Percentiles rank a stretch among this genome's conserved stretches.
phyloP scores from a whole-genome alignment of 805 yeast species.

The Starmera amethionina region DNA sequence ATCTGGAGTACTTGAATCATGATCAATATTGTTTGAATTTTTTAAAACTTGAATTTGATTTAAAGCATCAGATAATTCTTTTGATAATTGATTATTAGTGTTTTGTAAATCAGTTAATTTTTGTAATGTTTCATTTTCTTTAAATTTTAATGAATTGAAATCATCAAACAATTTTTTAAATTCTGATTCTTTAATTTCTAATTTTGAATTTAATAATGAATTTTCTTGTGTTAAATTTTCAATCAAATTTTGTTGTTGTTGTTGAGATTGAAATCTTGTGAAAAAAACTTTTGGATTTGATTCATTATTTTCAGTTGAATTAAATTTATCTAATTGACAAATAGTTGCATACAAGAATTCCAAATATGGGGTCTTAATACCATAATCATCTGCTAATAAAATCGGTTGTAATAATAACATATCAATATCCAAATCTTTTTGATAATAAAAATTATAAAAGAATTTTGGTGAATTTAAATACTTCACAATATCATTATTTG shows the following conservation, averaged over 20 bases:
- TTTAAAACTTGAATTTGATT: conserved; percentile 6
- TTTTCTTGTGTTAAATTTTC: conserved; percentile 2
- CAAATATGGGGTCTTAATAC: conserved; percentile 80
- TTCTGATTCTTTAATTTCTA: conserved; percentile 2
- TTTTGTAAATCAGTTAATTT: not conserved
- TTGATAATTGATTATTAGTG: not conserved
- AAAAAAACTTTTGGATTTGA: conserved; percentile 9
- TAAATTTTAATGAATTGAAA: conserved; percentile 11
- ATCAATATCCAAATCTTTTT: conserved; percentile 57
- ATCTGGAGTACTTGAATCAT: conserved; percentile 14
- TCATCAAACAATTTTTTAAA: conserved; percentile 17
- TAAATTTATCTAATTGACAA: conserved; percentile 42
- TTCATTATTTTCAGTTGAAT: conserved; percentile 11
- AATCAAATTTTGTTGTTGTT: not conserved
- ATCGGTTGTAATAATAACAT: conserved; percentile 78
- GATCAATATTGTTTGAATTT: not conserved
- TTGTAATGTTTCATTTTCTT: not conserved
- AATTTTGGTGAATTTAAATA: conserved; percentile 43
- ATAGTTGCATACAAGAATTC: conserved; percentile 77
- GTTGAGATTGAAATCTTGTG: conserved; percentile 10
- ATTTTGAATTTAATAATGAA: conserved; percentile 4
- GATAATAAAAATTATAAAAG: conserved; percentile 56
- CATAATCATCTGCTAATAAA: conserved; percentile 79
- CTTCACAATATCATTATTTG: conserved; percentile 3
- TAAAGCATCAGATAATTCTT: conserved; percentile 19